phyloP scores from a whole-genome alignment of 2,329 filamentous ascomycete genomes.

The Dendrostoma leiphaemia region DNA sequence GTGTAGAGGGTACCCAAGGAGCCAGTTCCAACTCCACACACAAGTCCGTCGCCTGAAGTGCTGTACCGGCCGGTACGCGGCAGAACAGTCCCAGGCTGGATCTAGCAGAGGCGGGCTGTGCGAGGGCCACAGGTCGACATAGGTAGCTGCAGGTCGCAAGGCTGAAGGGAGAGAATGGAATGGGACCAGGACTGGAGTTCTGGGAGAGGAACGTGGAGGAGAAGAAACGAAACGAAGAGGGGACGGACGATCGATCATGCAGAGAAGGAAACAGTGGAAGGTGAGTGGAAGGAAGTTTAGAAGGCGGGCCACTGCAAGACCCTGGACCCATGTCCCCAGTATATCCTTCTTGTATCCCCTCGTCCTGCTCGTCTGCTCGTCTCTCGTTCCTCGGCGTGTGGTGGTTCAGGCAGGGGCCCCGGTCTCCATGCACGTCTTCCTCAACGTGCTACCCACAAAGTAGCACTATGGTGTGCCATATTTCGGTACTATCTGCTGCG shows the following conservation, averaged over 20 bases:
- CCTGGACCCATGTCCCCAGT: not conserved
- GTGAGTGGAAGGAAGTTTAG: not conserved
- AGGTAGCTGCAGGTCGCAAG: not conserved
- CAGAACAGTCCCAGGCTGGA: not conserved
- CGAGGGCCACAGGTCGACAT: not conserved
- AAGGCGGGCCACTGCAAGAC: not conserved
- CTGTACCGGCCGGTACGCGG: not conserved
- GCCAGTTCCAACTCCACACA: too few species aligned
- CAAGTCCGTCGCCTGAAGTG: too few species aligned
- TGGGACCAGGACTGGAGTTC: not conserved
- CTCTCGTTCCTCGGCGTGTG: too few species aligned
- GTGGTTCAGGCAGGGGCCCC: too few species aligned
- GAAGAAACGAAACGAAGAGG: not conserved
- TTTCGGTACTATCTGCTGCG: too few species aligned
- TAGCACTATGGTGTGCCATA: too few species aligned
- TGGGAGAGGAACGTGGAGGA: not conserved
- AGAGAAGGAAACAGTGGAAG: conserved; percentile 4
- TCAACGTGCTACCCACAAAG: too few species aligned
- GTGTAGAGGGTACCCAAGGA: not conserved
- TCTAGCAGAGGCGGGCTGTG: not conserved
- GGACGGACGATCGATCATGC: not conserved
- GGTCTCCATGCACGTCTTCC: too few species aligned
- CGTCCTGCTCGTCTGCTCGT: too few species aligned
- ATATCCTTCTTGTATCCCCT: too few species aligned
- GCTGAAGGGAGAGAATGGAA: not conserved